Evolutionary conservation across 805 yeast genomes (phyloP).

Genomic region (Zygosaccharomyces lentus): DNA sequence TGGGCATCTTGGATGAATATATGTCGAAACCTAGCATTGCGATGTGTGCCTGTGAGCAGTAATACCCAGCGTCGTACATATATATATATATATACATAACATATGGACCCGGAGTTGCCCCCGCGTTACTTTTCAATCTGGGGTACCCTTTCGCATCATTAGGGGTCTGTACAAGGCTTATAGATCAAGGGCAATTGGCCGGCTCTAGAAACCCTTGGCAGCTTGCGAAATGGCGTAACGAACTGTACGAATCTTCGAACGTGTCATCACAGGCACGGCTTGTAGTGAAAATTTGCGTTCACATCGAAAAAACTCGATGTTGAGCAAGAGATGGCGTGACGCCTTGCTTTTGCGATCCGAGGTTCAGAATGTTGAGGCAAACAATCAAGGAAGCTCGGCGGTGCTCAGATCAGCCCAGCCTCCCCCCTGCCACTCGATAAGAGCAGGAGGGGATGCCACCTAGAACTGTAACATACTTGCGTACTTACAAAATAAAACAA

Average conservation of each 20-base stretch:
- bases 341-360: neutral
- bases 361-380: neutral
- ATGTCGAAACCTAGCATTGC: neutral
- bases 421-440: no score
- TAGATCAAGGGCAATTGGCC: neutral
- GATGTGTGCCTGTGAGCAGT: neutral
- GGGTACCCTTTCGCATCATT: neutral
- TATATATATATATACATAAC: neutral
- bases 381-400: neutral
- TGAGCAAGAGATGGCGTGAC: neutral
- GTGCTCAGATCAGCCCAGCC: no score
- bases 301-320: neutral
- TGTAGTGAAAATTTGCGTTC: neutral
- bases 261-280: neutral
- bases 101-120: neutral
- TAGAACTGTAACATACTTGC: no score
- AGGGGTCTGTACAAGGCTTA: neutral
- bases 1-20: constrained; percentile 1
- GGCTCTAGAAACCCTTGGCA: neutral
- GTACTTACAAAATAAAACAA: no score
- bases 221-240: neutral
- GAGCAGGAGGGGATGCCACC: no score
- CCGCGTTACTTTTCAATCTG: constrained; percentile 1
- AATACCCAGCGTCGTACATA: no score
- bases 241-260: neutral